These are phyloP conservation scores for Nakazawaea ambrosiae DNA, from an alignment of 805 yeast species.

Conservation along the genomic window DNA sequence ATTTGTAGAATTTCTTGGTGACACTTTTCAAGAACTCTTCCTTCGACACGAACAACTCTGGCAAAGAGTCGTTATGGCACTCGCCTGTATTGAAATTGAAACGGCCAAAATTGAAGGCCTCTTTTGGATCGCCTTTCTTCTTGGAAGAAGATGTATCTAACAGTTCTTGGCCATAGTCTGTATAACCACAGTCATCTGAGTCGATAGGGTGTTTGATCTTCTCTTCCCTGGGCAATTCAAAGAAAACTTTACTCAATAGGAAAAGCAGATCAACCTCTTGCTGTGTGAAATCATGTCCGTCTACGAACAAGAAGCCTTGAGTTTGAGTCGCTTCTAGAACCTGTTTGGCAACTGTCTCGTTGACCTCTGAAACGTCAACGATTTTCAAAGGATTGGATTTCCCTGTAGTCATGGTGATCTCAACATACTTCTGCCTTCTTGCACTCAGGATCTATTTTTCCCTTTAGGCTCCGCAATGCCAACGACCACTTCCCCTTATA, in stretches of 20 bases:
- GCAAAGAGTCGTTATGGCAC: slow-evolving; percentile 31
- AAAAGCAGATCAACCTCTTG: slow-evolving; percentile 32
- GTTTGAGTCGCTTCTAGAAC: slow-evolving; percentile 38
- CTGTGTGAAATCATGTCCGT: slow-evolving; percentile 43
- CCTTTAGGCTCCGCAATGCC: too few species aligned
- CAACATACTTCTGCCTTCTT: too few species aligned
- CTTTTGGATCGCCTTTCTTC: slow-evolving; percentile 50
- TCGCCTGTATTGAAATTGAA: slow-evolving; percentile 42
- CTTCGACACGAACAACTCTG: slow-evolving; percentile 40
- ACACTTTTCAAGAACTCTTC: slow-evolving; percentile 27
- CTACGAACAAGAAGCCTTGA: slow-evolving; percentile 45
- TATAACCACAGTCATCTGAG: slow-evolving; percentile 50
- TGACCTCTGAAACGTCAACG: slow-evolving; percentile 31
- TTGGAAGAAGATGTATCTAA: slow-evolving; percentile 20
- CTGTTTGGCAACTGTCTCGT: slow-evolving; percentile 27
- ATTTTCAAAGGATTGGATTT: slow-evolving; percentile 34
- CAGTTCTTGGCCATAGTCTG: slow-evolving; percentile 48
- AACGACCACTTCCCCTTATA: too few species aligned
- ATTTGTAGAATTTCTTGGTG: slow-evolving; percentile 33
- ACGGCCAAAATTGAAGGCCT: slow-evolving; percentile 56
- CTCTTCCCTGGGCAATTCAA: slow-evolving; percentile 26
- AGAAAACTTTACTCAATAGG: slow-evolving; percentile 29
- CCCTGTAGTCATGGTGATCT: too few species aligned
- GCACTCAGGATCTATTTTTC: too few species aligned
- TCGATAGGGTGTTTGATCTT: slow-evolving; percentile 31